Conservation (phyloP, 2,329 filamentous ascomycete species). For the Fonsecaea pugnacius region DNA sequence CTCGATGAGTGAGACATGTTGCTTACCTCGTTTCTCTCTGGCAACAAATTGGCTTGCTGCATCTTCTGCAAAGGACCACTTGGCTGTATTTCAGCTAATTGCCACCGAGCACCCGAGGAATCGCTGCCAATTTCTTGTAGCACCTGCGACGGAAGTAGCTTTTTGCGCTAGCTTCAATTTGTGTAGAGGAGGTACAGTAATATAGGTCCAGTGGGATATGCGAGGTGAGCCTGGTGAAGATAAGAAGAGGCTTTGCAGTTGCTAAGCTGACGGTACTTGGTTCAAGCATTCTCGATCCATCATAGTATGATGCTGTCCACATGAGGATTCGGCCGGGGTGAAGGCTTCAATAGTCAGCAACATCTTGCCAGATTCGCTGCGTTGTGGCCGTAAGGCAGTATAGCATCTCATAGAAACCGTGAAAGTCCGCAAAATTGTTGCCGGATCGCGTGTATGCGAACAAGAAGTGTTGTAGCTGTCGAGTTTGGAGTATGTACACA, state of each 20-base stretch:
- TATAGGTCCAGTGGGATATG: not conserved
- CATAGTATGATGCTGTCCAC: not conserved
- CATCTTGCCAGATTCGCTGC: not conserved
- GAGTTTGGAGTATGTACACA: conserved; percentile 2
- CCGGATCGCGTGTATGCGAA: not conserved
- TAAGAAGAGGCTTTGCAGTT: conserved; percentile 2
- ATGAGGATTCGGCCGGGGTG: not conserved
- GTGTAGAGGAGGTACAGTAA: not conserved
- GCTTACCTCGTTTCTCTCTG: conserved; percentile 5
- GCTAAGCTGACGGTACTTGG: not conserved
- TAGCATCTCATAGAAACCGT: not conserved
- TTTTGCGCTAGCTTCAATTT: not conserved
- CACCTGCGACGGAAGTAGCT: not conserved
- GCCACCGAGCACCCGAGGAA: not conserved
- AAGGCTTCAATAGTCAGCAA: not conserved
- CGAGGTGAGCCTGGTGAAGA: not conserved
- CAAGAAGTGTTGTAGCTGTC: conserved; percentile 10
- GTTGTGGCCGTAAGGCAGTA: not conserved
- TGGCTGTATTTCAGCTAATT: not conserved
- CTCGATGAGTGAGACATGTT: not conserved
- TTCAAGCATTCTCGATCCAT: conserved; percentile 5
- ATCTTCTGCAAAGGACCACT: not conserved
- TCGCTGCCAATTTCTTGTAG: not conserved
- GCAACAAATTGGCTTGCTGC: not conserved
- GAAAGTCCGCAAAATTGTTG: not conserved